Evolutionary conservation across 352 stramenopile species (phyloP).

Genomic region (Globisporangium orthogonon): DNA sequence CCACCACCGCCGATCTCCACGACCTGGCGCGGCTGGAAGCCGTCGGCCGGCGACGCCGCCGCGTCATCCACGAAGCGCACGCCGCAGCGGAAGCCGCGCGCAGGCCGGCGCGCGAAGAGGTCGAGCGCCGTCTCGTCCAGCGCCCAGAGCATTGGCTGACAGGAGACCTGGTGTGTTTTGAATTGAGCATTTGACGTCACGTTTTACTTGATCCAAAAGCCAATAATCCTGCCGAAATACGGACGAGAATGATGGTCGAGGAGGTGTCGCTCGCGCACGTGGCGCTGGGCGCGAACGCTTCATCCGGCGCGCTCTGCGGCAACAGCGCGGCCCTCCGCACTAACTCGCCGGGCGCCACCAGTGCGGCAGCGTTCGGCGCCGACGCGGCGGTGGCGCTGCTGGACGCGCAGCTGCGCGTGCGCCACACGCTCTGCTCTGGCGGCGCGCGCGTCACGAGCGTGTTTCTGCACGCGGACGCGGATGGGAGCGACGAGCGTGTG

Average conservation of each 20-base stretch:
- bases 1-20: slow-evolving; percentile 47
- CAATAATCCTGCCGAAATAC: too few species aligned
- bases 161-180: too few species aligned
- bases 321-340: slow-evolving; percentile 4
- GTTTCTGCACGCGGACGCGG: slow-evolving; percentile 15
- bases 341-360: neutral
- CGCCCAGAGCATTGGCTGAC: slow-evolving; percentile 17
- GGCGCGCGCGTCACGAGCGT: slow-evolving; percentile 43
- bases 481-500: slow-evolving; percentile 15
- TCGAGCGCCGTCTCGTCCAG: slow-evolving; percentile 70
- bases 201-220: too few species aligned
- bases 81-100: slow-evolving; percentile 44
- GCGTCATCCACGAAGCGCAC: slow-evolving; percentile 48
- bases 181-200: too few species aligned
- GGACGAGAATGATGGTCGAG: neutral
- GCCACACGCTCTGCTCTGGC: slow-evolving; percentile 26
- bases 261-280: slow-evolving; percentile 35
- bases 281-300: slow-evolving; percentile 42
- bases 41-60: slow-evolving; percentile 20
- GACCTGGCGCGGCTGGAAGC: slow-evolving; percentile 50
- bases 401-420: slow-evolving; percentile 13
- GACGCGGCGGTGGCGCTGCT: slow-evolving; percentile 48
- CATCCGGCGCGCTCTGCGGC: slow-evolving; percentile 39
- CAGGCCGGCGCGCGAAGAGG: slow-evolving; percentile 51
- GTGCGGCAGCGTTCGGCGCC: slow-evolving; percentile 28